Evolutionary conservation across 2,329 filamentous ascomycete species (phyloP), one percentile per base, ranked within the genome.

Genomic region (Passalora sequoiae): DNA sequence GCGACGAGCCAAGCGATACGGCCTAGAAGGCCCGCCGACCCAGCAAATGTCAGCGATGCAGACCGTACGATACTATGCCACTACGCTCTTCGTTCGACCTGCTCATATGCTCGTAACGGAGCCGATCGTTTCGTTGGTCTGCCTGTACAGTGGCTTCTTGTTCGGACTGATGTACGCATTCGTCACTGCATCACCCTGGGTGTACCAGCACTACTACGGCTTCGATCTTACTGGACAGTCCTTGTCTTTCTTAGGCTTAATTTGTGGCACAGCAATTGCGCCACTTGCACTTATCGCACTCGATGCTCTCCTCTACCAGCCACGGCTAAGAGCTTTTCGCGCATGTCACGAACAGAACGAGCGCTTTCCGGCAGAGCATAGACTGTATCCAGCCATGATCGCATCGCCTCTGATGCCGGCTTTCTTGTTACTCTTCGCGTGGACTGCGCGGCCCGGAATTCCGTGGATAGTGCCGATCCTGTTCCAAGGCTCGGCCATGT

Each of bases 131-230:
- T 61, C 64, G 22, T 58, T 66, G 9, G 59, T 70, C 28, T 66
- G 65, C 43, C 48, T 68, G n/a, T 69, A 69, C 47, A 62, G 58
- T 27, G 60, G 64, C n/a, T 65, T 69, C 44, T 56, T 69, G 21
- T 64, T 67, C 43, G 66, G 62, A 12, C 55, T 69, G 6, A 57
- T 68, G 32, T 70, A 69, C 51, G 57, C 65, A 9, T 70, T 68
- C 53, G 62, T 70, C 32, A 65, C 66, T n/a, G 66, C 65, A 5
- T 61, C 56, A 4, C 57, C 62, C 1, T 62, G 58, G 52, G 53
- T 65, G 22, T 66, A 59, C 47, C 24, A 51, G 24, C 42, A 55
- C 25, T 57, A 55, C 49, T 63, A 62, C 38, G 41, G 20, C 45
- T 62, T 63, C 40, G 50, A 29, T 24, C 51, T 46, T 25, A 45